These are phyloP conservation scores for Baorangia bicolor DNA, from an alignment of 768 basidiomycete species.

Conservation along the genomic window DNA sequence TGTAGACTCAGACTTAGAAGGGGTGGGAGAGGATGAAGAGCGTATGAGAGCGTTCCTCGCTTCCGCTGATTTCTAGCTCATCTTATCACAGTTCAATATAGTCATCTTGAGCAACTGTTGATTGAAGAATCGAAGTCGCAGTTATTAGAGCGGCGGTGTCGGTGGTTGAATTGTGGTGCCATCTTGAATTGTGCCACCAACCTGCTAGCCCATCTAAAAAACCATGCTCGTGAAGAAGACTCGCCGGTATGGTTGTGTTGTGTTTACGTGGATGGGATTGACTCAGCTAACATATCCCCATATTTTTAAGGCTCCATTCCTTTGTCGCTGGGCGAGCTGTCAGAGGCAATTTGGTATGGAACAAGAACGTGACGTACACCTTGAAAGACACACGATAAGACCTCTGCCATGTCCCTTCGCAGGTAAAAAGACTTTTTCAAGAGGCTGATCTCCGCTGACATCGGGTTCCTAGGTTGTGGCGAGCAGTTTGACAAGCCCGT, in stretches of 20 bases:
- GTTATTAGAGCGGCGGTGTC: slow-evolving; percentile 48
- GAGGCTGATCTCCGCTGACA: slow-evolving; percentile 8
- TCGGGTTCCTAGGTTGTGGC: slow-evolving; percentile 47
- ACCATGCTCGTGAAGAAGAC: slow-evolving; percentile 35
- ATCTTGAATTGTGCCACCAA: slow-evolving; percentile 52
- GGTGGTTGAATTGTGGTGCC: slow-evolving; percentile 58
- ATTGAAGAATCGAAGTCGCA: slow-evolving; percentile 49
- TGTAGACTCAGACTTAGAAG: slow-evolving; percentile 18
- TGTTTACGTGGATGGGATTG: neutral
- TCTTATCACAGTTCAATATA: slow-evolving; percentile 39
- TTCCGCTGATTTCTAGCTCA: slow-evolving; percentile 26
- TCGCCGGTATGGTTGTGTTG: slow-evolving; percentile 25
- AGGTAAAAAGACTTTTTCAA: slow-evolving; percentile 38
- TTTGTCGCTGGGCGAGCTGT: slow-evolving; percentile 60
- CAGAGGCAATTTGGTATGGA: slow-evolving; percentile 39
- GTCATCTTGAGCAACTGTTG: slow-evolving; percentile 40
- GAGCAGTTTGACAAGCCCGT: slow-evolving; percentile 45
- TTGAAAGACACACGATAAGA: slow-evolving; percentile 45
- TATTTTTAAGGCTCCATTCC: slow-evolving; percentile 35
- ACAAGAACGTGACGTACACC: slow-evolving; percentile 44
- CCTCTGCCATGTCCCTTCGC: slow-evolving; percentile 33
- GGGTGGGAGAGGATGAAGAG: slow-evolving; percentile 26
- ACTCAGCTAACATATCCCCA: slow-evolving; percentile 6
- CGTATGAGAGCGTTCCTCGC: slow-evolving; percentile 29
- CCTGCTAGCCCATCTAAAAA: slow-evolving; percentile 49